Evolutionary conservation across 2,329 filamentous ascomycete genomes (phyloP), one percentile per base, ranked within the genome.

Genomic region (Tolypocladium tropicale): DNA sequence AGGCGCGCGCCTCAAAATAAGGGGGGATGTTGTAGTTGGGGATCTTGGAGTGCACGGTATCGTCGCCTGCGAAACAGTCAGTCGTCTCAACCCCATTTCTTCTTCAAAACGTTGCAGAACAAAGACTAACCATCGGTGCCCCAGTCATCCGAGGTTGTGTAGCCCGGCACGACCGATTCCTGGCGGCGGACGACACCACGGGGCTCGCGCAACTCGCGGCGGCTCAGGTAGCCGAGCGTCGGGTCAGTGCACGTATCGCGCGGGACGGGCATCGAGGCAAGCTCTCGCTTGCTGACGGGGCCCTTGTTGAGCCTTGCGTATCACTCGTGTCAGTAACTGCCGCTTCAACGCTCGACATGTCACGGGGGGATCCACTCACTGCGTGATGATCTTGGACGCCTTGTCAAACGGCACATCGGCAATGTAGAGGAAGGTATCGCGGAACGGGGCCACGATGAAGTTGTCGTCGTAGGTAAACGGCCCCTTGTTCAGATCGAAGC

Each of bases 401-500:
- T 63, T 58, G 12, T 53, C 67, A 62, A 76, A 82, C 0, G 78
- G 76, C 5, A 83, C 78, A 33, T 79, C 71, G 0, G 77, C 70
- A 33, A 84, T 72, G 61, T 78, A 83, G 39, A 78, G 68, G 64
- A 83, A 82, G 1, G 72, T 67, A 52, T 83, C 77, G 6, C 67
- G 64, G 64, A 83, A 84, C 0, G 81, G 80, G 0, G 77, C 78
- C 0, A 82, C 77, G 59, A 83, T 82, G 65, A 78, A 82, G 49
- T 67, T 72, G 57, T 75, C 72, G 46, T 76, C 74, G 21, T 69
- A 76, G 0, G 82, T 85, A 63, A 86, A 86, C 0, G 81, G 80
- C 0, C 84, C 84, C 66, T 85, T 76, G 58, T 80, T 75, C 14
- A 87, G 68, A 60, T 86, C 83, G 62, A 85, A 86, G 2, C 83